A percentile compares a stretch with the other conserved stretches of the same genome.
phyloP scores from a whole-genome alignment of 306 rosid genomes.

The Senna tora region DNA sequence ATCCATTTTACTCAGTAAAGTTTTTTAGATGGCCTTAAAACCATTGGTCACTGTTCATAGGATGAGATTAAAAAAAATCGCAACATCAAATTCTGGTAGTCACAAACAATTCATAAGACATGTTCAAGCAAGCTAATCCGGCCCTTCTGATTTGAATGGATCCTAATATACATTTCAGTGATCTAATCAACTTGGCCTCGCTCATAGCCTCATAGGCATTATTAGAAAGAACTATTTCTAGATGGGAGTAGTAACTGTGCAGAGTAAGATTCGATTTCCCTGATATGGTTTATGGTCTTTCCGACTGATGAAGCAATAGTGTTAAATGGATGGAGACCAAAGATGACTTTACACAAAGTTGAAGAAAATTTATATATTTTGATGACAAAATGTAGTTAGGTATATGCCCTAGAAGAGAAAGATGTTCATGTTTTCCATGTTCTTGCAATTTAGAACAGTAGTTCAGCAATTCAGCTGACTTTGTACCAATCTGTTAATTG shows the following conservation, averaged over 20 bases:
- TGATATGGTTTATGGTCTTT: slow-evolving; percentile 9
- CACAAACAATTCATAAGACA: background rate
- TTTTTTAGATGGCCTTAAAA: background rate
- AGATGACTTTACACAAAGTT: background rate
- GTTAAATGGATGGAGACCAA: background rate
- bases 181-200: slow-evolving; percentile 4
- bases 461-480: slow-evolving; percentile 17
- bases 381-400: background rate
- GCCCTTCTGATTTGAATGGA: background rate
- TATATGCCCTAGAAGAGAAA: slow-evolving; percentile 3
- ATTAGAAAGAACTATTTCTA: background rate
- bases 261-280: slow-evolving; percentile 21
- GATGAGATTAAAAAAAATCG: too few species aligned
- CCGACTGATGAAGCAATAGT: slow-evolving; percentile 7
- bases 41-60: slow-evolving; percentile 9
- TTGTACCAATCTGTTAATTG: background rate
- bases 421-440: slow-evolving; percentile 15
- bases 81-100: background rate
- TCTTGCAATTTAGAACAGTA: slow-evolving; percentile 23
- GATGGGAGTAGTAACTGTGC: background rate
- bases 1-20: slow-evolving; percentile 6
- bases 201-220: background rate
- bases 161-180: background rate
- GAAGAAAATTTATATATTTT: background rate
- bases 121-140: slow-evolving; percentile 16